Evolutionary conservation across 164 flowering plant genomes (phyloP).

Genomic region (Hamamelis virginiana): DNA sequence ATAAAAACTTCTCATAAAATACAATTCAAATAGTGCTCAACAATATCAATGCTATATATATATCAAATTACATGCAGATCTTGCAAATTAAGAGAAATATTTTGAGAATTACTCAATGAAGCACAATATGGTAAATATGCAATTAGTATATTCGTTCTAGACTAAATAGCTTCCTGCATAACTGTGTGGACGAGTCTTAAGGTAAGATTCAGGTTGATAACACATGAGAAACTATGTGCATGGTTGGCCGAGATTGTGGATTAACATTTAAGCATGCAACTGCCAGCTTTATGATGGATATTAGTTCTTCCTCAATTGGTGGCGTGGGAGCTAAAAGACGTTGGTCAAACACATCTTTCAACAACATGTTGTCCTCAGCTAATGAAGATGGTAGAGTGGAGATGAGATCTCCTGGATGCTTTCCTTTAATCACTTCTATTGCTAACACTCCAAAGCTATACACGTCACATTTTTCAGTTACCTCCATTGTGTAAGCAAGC

Average conservation of each 20-base stretch:
- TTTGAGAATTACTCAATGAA: too few relatives aligned
- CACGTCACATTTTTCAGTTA: slow-evolving; percentile 14
- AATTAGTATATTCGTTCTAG: too few relatives aligned
- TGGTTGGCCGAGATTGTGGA: slow-evolving; percentile 31
- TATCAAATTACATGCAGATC: too few relatives aligned
- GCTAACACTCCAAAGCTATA: slow-evolving; percentile 15
- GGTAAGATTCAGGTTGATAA: not conserved
- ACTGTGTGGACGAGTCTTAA: not conserved
- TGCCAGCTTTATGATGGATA: slow-evolving; percentile 16
- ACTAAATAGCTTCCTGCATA: too few relatives aligned
- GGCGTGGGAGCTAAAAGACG: slow-evolving; percentile 24
- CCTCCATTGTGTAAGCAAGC: slow-evolving; percentile 17
- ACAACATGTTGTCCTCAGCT: not conserved
- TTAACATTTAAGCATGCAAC: slow-evolving; percentile 17
- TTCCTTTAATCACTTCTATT: slow-evolving; percentile 13
- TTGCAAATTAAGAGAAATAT: too few relatives aligned
- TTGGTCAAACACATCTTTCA: slow-evolving; percentile 23
- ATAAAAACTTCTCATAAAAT: too few relatives aligned
- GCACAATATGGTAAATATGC: too few relatives aligned
- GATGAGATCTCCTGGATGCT: slow-evolving; percentile 20
- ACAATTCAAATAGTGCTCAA: too few relatives aligned
- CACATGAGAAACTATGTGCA: slow-evolving; percentile 19
- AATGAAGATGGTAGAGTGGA: not conserved
- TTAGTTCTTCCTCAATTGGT: slow-evolving; percentile 7
- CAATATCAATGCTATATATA: too few relatives aligned